These are phyloP conservation scores for Gynostemma pentaphyllum DNA, from an alignment of 306 rosid species.

Conservation along the genomic window DNA sequence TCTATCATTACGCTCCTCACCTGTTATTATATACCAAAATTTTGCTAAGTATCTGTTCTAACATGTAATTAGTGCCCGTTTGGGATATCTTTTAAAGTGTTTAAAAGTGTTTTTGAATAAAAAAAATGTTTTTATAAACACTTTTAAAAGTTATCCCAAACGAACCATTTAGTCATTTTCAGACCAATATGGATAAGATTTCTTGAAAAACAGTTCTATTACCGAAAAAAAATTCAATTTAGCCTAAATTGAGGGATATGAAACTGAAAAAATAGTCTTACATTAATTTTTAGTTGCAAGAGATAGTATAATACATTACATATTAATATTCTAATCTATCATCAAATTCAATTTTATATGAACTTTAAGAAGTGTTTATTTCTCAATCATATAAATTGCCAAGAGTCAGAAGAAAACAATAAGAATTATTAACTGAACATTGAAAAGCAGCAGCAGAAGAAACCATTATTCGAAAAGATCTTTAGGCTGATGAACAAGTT, in stretches of 20 bases:
- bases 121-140: too few relatives aligned
- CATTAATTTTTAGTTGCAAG: not conserved
- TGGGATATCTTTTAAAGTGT: too few relatives aligned
- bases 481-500: not conserved
- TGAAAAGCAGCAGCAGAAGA: not conserved
- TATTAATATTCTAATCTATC: not conserved
- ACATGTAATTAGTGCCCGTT: too few relatives aligned
- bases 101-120: too few relatives aligned
- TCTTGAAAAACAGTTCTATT: not conserved
- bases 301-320: not conserved
- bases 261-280: not conserved
- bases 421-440: not conserved
- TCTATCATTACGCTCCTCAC: constrained; percentile 58
- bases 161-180: too few relatives aligned
- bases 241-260: not conserved
- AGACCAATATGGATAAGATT: not conserved
- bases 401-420: not conserved
- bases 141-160: too few relatives aligned
- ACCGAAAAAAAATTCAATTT: not conserved
- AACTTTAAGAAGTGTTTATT: not conserved
- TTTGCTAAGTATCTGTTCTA: not conserved
- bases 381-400: not conserved
- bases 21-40: constrained; percentile 17
- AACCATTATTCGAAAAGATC: not conserved
- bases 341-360: not conserved